phyloP scores from a whole-genome alignment of 441 rosid genomes.

The Arabidopsis lyrata region DNA sequence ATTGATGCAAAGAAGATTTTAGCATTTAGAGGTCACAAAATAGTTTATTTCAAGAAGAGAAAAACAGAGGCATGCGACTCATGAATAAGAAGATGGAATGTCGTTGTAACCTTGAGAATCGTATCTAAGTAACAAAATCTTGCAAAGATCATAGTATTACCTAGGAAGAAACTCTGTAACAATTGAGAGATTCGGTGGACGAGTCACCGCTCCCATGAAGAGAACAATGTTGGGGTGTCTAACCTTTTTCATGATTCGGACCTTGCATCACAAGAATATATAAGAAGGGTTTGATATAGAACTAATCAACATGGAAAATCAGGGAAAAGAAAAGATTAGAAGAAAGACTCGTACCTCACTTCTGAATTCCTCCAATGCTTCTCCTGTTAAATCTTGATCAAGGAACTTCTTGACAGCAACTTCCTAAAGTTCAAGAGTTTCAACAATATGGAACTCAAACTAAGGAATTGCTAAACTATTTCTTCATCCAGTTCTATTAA shows the following conservation, averaged over 20 bases:
- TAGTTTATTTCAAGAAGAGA: background rate
- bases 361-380: slow-evolving; percentile 71
- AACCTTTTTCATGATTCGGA: slow-evolving; percentile 66
- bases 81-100: slow-evolving; percentile 2
- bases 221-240: slow-evolving; percentile 88
- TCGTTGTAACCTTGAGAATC: slow-evolving; percentile 12
- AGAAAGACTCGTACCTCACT: slow-evolving; percentile 62
- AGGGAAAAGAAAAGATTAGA: slow-evolving; percentile 4
- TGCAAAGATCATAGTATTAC: slow-evolving; percentile 46
- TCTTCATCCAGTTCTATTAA: slow-evolving; percentile 25
- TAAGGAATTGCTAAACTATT: slow-evolving; percentile 21
- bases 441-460: slow-evolving; percentile 39
- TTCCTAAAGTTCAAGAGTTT: slow-evolving; percentile 59
- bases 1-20: slow-evolving; percentile 13
- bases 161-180: slow-evolving; percentile 82
- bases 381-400: slow-evolving; percentile 74
- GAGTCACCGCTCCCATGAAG: slow-evolving; percentile 87
- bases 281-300: background rate
- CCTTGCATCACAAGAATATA: slow-evolving; percentile 47
- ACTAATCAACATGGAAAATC: slow-evolving; percentile 16
- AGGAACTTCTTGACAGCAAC: slow-evolving; percentile 83
- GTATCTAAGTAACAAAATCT: background rate
- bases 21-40: background rate
- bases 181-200: slow-evolving; percentile 79
- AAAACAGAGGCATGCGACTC: background rate